Base-by-base conservation (phyloP, 2,329 filamentous ascomycete genomes). In the Apiospora rasikravindrae region DNA sequence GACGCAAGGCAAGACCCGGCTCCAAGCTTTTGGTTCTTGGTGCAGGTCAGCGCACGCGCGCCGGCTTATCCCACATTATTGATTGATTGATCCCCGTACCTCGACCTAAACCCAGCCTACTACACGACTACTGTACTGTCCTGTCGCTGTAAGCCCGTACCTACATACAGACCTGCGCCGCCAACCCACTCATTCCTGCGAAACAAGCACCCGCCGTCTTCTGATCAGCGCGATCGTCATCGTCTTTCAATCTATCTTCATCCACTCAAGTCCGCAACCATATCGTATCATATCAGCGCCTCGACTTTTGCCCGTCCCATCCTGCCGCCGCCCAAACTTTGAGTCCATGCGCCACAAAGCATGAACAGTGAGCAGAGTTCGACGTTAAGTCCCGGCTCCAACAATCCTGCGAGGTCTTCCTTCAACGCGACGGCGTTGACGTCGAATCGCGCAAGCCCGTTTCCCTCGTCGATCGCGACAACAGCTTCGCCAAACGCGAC, bases 201-300 rank as follows among this genome's bases (percentile, higher is more conserved):
- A 74, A 71, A 71, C 66, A 45, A n/a, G 73, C 72, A 45, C 72
- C 73, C 71, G 68, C 71, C 69, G 53, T 73, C 74, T 72, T 73
- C 73, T 74, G 76, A 79, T 78, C 77, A 78, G 77, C 79, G 77
- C 79, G 76, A 79, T 80, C 78, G 74, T 75, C 77, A 64, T 64
- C 57, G 57, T 19, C 33, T 14, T 57, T 61, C 53, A 61, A 61
- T 61, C 57, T 14, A 64, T 64, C 33, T 64, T 40, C 57, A 64
- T 40, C 57, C 57, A 64, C 57, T 40, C 57, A 40, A 64, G 19
- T 64, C n/a, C 22, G 57, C 57, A 64, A 40, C 22, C 33, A n/a
- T 10, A 64, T 64, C 57, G 33, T 64, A 40, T 64, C 33, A n/a
- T 64, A 64, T 40, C 57, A 64, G 57, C 57, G 42, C 71, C 44